These are phyloP conservation scores for Globisporangium solare DNA, from an alignment of 352 stramenopile genomes.

Conservation along the genomic window DNA sequence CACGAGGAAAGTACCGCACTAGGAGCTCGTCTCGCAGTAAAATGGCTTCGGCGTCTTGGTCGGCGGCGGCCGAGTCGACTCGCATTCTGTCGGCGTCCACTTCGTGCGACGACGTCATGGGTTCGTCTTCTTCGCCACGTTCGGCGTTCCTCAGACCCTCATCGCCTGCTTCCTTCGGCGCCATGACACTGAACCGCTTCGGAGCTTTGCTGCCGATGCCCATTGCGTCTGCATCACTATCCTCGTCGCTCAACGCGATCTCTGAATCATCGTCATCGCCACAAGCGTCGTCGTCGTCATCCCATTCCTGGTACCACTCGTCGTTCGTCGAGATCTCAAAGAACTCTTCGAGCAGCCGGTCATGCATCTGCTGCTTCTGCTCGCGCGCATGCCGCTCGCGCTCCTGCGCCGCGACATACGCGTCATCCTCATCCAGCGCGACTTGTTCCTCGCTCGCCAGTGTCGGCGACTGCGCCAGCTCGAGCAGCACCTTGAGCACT, in stretches of 20 bases:
- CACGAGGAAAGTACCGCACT: slow-evolving; percentile 35
- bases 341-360: slow-evolving; percentile 44
- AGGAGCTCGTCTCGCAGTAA: slow-evolving; percentile 28
- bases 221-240: slow-evolving; percentile 7
- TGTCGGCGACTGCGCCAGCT: slow-evolving; percentile 48
- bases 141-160: background rate
- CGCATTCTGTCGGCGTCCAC: background rate
- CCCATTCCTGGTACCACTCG: slow-evolving; percentile 63
- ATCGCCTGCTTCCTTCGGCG: background rate
- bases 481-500: slow-evolving; percentile 57
- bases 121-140: background rate
- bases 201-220: background rate
- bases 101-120: slow-evolving; percentile 12
- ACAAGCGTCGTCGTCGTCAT: slow-evolving; percentile 30
- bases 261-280: background rate
- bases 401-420: slow-evolving; percentile 12
- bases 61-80: background rate
- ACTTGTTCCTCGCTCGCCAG: slow-evolving; percentile 29
- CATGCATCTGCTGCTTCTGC: slow-evolving; percentile 19
- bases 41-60: background rate
- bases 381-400: slow-evolving; percentile 17
- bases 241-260: background rate
- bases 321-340: slow-evolving; percentile 61
- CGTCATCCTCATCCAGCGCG: slow-evolving; percentile 20
- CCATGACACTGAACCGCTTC: no score